Evolutionary conservation across 2,329 filamentous ascomycete species (phyloP).

Genomic region (Sporothrix brunneoviolacea): DNA sequence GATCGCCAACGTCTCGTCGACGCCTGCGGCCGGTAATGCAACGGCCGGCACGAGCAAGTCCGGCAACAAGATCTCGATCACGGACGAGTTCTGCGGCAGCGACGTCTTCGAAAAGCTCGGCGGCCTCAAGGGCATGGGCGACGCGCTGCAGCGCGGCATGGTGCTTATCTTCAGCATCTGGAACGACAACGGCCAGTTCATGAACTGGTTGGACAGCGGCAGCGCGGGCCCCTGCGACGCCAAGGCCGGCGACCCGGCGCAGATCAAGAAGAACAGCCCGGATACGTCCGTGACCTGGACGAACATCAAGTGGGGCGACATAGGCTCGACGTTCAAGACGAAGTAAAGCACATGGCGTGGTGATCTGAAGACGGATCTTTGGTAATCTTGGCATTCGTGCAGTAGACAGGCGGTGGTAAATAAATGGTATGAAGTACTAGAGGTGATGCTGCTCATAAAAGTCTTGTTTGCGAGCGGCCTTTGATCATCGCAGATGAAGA

Average conservation of each 20-base stretch:
- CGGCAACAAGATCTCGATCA: conserved; percentile 9
- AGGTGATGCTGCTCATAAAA: too few relatives aligned
- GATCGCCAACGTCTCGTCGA: conserved; percentile 32
- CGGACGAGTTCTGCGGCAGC: conserved; percentile 28
- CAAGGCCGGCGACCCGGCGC: conserved; percentile 44
- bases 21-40: neutral
- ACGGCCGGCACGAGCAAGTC: too few relatives aligned
- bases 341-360: neutral
- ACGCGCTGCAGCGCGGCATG: conserved; percentile 39
- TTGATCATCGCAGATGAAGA: too few relatives aligned
- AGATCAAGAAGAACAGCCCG: conserved; percentile 40
- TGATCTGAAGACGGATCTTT: too few relatives aligned
- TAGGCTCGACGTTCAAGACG: conserved; percentile 40
- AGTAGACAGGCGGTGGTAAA: too few relatives aligned
- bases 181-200: conserved; percentile 40
- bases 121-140: conserved; percentile 44
- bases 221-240: conserved; percentile 44
- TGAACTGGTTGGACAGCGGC: conserved; percentile 45
- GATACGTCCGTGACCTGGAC: conserved; percentile 47
- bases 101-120: conserved; percentile 39
- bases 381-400: too few relatives aligned
- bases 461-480: too few relatives aligned
- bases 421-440: too few relatives aligned
- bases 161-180: conserved; percentile 42
- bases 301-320: conserved; percentile 55